Percentiles rank a stretch among this genome's conserved stretches.
Evolutionary conservation across 2,329 filamentous ascomycete genomes (phyloP).

Genomic region (Nemania bipapillata): DNA sequence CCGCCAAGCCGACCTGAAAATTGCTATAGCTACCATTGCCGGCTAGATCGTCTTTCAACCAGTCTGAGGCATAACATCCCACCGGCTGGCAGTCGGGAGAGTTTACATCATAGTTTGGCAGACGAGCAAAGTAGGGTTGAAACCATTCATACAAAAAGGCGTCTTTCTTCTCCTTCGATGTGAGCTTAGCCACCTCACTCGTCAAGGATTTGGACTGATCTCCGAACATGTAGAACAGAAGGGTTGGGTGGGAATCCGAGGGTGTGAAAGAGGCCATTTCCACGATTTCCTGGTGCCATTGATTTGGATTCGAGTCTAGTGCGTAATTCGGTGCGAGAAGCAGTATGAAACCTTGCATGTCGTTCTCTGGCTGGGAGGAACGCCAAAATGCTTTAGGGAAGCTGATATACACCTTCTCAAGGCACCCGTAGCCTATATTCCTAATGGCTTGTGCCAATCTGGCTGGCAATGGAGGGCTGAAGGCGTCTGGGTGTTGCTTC

Average conservation of each 20-base stretch:
- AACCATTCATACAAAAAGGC: conserved; percentile 73
- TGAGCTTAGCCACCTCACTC: conserved; percentile 55
- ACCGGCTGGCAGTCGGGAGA: conserved; percentile 70
- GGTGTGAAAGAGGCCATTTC: conserved; percentile 76
- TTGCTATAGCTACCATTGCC: conserved; percentile 87
- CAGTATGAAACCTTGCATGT: conserved; percentile 75
- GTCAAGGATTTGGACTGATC: conserved; percentile 68
- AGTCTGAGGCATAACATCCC: conserved; percentile 75
- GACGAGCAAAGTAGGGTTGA: conserved; percentile 77
- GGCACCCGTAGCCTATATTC: conserved; percentile 74
- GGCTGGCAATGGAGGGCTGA: conserved; percentile 68
- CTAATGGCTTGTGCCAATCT: conserved; percentile 69
- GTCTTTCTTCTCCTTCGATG: conserved; percentile 61
- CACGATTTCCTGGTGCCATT: conserved; percentile 80
- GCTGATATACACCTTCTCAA: conserved; percentile 77
- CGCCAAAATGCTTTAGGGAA: conserved; percentile 83
- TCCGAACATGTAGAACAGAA: conserved; percentile 84
- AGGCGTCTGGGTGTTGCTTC: conserved; percentile 67
- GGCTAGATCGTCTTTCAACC: conserved; percentile 81
- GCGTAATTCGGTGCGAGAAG: conserved; percentile 79
- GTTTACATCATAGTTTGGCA: conserved; percentile 72
- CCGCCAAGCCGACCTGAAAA: conserved; percentile 78
- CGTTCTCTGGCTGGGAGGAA: conserved; percentile 53
- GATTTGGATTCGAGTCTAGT: conserved; percentile 65
- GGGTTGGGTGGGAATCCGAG: conserved; percentile 74